These are phyloP conservation scores for Aspergillus sclerotialis DNA, from an alignment of 2,329 filamentous ascomycete genomes.

Conservation along the genomic window DNA sequence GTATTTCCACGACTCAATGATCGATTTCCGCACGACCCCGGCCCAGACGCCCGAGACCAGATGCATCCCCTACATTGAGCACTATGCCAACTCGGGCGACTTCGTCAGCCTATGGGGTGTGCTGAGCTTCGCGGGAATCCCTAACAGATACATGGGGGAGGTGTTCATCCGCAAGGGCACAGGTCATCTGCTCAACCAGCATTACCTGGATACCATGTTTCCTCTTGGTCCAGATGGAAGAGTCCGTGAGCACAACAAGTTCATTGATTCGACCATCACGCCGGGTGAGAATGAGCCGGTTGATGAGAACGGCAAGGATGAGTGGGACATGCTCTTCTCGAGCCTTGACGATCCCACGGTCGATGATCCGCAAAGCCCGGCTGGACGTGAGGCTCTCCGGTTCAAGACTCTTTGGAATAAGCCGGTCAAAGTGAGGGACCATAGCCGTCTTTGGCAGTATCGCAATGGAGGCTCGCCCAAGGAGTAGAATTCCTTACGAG, in stretches of 20 bases:
- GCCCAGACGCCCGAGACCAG: slow-evolving; percentile 1
- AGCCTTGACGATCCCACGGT: too few species aligned
- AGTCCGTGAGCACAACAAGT: background rate
- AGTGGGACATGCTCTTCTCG: too few species aligned
- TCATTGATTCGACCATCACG: background rate
- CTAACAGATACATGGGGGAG: slow-evolving; percentile 43
- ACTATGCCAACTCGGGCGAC: slow-evolving; percentile 69
- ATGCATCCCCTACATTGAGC: slow-evolving; percentile 66
- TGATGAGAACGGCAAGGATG: too few species aligned
- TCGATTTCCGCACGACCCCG: background rate
- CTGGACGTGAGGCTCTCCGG: too few species aligned
- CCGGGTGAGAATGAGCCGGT: too few species aligned
- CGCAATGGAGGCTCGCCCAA: too few species aligned
- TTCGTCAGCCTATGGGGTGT: slow-evolving; percentile 71
- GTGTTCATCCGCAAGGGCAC: slow-evolving; percentile 39
- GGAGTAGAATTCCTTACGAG: too few species aligned
- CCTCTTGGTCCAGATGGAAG: background rate
- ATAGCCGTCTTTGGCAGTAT: background rate
- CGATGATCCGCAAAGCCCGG: too few species aligned
- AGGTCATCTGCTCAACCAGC: slow-evolving; percentile 40
- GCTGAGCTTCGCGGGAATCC: slow-evolving; percentile 54
- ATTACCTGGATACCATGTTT: slow-evolving; percentile 40
- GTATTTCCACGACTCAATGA: slow-evolving; percentile 3
- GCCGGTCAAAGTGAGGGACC: background rate
- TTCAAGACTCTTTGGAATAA: too few species aligned